These are phyloP conservation scores for Lachancea fermentati DNA, from an alignment of 805 yeast genomes.

Conservation along the genomic window DNA sequence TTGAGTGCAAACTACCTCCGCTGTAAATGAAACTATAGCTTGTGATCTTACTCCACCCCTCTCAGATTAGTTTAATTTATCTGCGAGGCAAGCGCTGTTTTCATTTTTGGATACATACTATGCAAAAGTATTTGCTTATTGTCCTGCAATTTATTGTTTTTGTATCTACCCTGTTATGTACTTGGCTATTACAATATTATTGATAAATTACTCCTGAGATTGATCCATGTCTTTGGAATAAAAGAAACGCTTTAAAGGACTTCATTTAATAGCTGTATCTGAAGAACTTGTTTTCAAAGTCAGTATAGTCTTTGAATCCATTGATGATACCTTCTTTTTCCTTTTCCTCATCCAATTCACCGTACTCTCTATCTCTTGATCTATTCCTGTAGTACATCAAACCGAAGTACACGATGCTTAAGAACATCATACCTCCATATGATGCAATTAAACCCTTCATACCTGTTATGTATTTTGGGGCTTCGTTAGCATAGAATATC, in stretches of 20 bases:
- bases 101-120: too few species aligned
- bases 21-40: too few species aligned
- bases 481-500: constrained; percentile 17
- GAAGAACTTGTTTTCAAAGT: constrained; percentile 17
- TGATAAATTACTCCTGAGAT: too few species aligned
- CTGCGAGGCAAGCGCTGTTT: too few species aligned
- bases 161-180: background rate
- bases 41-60: too few species aligned
- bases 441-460: constrained; percentile 20
- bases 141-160: too few species aligned
- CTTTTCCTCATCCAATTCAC: constrained; percentile 13
- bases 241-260: background rate
- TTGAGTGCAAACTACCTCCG: too few species aligned
- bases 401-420: constrained; percentile 13
- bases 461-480: constrained; percentile 18
- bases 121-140: too few species aligned
- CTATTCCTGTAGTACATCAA: constrained; percentile 17
- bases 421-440: constrained; percentile 18
- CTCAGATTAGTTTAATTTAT: too few species aligned
- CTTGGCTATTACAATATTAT: background rate
- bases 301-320: constrained; percentile 20
- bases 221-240: too few species aligned
- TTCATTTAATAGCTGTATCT: constrained; percentile 14
- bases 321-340: constrained; percentile 18
- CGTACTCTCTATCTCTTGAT: constrained; percentile 12